Base-by-base conservation (phyloP, 768 basidiomycete species). In the Boletus coccyginus region DNA sequence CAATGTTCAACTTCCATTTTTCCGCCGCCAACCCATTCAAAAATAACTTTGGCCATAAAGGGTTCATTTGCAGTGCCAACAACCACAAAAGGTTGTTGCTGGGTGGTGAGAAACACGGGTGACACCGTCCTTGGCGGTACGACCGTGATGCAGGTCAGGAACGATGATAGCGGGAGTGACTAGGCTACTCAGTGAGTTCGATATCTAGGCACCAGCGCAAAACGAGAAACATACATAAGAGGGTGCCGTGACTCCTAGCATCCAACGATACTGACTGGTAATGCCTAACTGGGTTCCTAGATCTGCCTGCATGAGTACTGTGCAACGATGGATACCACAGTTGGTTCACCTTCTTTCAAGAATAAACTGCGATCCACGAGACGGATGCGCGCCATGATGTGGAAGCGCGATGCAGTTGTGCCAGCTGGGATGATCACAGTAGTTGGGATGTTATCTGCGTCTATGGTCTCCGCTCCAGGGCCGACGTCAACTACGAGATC, bases 1-100 rank as follows among this genome's bases (percentile, higher is more conserved):
- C 80, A 83, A 50, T 82, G 80, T 10, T 81, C 79, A 17, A 82
- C 67, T 45, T 75, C 75, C 57, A 74, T 72, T 59, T 78, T 82
- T 48, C 73, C 72, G 21, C 66, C 64, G 14, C 77, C 77, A 27
- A 64, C 71, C 78, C 77, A 81, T 38, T 67, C 62, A 35, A 81
- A 67, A 1, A 66, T 65, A 19, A 81, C 62, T 21, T 70, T 68
- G 5, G 79, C 79, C 46, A 80, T 71, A 53, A 81, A 81, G 0
- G 80, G 76, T 48, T 69, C 71, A 54, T 78, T 74, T 17, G 79
- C 70, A 17, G 75, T 77, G 50, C 76, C 69, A 7, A 73, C 65
- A 3, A 75, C 67, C 19, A 71, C 70, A 50, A 78, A 81, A 17
- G 80, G 77, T 24, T 72, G 73, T 16, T 68, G 69, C 19, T 64